Evolutionary conservation across 2,329 filamentous ascomycete genomes (phyloP).

Genomic region (Colletotrichum incanum): DNA sequence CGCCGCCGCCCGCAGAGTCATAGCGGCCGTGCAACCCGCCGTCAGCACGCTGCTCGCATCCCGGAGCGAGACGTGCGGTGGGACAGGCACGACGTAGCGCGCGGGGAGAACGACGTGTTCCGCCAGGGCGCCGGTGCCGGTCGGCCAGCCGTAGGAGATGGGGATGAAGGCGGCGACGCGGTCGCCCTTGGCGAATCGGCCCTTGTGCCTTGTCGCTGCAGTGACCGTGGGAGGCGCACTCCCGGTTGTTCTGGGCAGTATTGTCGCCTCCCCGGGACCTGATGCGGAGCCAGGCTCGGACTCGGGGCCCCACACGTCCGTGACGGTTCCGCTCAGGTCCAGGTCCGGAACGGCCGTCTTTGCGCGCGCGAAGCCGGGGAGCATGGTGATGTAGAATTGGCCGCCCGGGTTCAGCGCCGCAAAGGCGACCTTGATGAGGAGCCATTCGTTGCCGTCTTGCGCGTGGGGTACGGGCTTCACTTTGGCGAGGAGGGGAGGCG

Average conservation of each 20-base stretch:
- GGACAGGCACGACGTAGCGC: constrained; percentile 52
- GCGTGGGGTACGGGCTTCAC: constrained; percentile 47
- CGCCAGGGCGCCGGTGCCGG: constrained; percentile 57
- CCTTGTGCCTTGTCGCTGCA: not conserved
- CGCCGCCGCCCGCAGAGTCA: constrained; percentile 56
- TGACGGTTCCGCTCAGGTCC: constrained; percentile 60
- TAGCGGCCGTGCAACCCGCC: constrained; percentile 56
- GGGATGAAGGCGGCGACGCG: constrained; percentile 58
- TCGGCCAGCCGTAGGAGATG: constrained; percentile 51
- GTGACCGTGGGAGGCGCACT: constrained; percentile 15
- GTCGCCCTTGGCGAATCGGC: constrained; percentile 51
- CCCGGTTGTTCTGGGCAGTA: not conserved
- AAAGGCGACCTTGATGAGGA: constrained; percentile 59
- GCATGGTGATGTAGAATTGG: constrained; percentile 58
- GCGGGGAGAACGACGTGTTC: constrained; percentile 57
- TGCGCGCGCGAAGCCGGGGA: constrained; percentile 57
- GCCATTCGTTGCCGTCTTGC: constrained; percentile 49
- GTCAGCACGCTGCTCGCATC: constrained; percentile 58
- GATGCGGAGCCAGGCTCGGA: constrained; percentile 14
- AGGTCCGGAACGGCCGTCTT: constrained; percentile 57
- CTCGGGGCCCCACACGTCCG: constrained; percentile 52
- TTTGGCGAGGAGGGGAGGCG: constrained; percentile 48
- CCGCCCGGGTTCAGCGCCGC: constrained; percentile 63
- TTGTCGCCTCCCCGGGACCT: not conserved
- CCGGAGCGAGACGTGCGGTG: constrained; percentile 48